Evolutionary conservation across 345 rosid species (phyloP).

Genomic region (Corymbia maculata): DNA sequence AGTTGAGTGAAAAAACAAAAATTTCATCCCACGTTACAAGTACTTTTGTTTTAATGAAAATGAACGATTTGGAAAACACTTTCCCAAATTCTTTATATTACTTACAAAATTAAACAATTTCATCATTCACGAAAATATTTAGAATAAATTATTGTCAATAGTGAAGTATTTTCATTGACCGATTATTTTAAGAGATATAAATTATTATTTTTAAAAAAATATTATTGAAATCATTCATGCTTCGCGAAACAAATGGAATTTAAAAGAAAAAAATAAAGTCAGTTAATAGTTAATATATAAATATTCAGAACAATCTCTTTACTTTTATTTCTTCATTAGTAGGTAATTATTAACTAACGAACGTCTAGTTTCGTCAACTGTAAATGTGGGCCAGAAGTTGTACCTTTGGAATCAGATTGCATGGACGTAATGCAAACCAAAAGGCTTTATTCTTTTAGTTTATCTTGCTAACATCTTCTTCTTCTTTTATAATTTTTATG

Average conservation of each 20-base stretch:
- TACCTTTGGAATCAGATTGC: neutral
- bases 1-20: neutral
- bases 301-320: neutral
- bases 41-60: too few relatives aligned
- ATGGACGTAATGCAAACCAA: neutral
- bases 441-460: neutral
- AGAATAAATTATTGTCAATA: too few relatives aligned
- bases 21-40: neutral
- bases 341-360: neutral
- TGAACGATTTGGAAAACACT: too few relatives aligned
- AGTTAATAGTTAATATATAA: neutral
- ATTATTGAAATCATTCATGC: too few relatives aligned
- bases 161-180: neutral
- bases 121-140: too few relatives aligned
- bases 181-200: neutral
- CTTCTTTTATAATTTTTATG: neutral
- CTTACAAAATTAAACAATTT: too few relatives aligned
- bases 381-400: neutral
- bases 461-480: neutral
- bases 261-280: neutral
- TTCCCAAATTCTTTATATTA: too few relatives aligned
- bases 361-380: neutral
- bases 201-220: too few relatives aligned
- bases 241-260: rapidly evolving
- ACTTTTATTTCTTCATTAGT: neutral